Evolutionary conservation across 306 rosid species (phyloP), one percentile per base, ranked within the genome.

Genomic region (Trichosanthes cucumerina): DNA sequence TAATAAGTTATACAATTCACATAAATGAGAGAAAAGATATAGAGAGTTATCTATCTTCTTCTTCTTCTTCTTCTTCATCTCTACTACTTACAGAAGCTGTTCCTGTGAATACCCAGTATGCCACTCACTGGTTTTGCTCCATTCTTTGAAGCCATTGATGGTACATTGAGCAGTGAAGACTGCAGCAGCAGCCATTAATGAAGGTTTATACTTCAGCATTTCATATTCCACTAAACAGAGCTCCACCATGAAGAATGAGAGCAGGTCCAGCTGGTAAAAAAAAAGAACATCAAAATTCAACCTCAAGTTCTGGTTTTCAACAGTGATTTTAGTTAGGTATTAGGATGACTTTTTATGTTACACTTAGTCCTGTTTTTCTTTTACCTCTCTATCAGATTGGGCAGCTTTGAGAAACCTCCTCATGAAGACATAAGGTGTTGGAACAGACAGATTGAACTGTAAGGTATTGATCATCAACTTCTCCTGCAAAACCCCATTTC

Each of bases 181-280:
- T 58, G 96, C 98, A 7, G 95, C 93, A 75, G 98, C 95, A 78
- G 98, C 93, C 76, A 91, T 85, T 80, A 89, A 65, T 59, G 98
- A 91, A 70, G 98, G 98, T 41, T 87, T 50, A 80, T 88, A 91
- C 82, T 85, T 73, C 41, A 93, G 93, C 93, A 85, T 91, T 81
- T 86, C 87, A 80, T 82, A 88, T 81, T 93, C 97, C 31, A 91
- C 95, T 50, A 93, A 80, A 86, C 95, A 93, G 19, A 93, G 89
- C 82, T 93, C 97, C 44, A 91, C 83, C 80, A 93, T 84, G 92
- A 87, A 93, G 91, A 83, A 93, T 43, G 98, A 87, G 78, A 87
- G 77, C 73, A 88, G 86, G 86, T 88, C 91, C 76, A 90, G 86
- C 97, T 91, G 92, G 58, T 81, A 38, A 38, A 7, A 66, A 16